Percentiles rank a stretch among this genome's conserved stretches.
Evolutionary conservation across 331 rosid genomes (phyloP).

Genomic region (Spiraea crenata): DNA sequence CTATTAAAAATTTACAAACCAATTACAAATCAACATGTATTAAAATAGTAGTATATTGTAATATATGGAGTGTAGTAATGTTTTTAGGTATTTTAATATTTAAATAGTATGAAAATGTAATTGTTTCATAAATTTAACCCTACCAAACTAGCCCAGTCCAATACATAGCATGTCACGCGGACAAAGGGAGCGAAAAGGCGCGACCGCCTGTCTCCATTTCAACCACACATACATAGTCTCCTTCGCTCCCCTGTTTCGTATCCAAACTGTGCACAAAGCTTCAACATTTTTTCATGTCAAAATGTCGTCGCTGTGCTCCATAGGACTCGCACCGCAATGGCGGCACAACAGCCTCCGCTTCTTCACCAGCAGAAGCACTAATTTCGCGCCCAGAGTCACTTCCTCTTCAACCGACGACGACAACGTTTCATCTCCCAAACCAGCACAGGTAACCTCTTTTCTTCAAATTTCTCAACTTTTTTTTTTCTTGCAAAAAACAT

Average conservation of each 20-base stretch:
- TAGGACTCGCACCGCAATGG: slow-evolving; percentile 38
- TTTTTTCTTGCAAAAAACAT: not conserved
- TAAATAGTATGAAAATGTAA: no score
- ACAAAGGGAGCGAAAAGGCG: not conserved
- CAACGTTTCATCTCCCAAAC: slow-evolving; percentile 46
- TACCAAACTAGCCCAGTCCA: no score
- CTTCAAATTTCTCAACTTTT: not conserved
- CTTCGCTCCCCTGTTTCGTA: not conserved
- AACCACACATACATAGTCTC: slow-evolving; percentile 13
- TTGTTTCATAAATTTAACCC: no score
- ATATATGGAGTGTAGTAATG: no score
- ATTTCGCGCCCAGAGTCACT: slow-evolving; percentile 34
- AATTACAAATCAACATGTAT: no score
- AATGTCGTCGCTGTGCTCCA: slow-evolving; percentile 36
- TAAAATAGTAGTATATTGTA: no score
- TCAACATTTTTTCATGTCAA: not conserved
- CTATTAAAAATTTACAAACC: no score
- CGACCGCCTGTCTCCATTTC: not conserved
- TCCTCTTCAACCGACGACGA: slow-evolving; percentile 50
- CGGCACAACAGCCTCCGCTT: slow-evolving; percentile 27
- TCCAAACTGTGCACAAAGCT: not conserved
- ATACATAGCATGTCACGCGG: not conserved
- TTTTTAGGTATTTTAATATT: no score
- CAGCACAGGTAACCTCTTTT: slow-evolving; percentile 36
- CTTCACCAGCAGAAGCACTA: slow-evolving; percentile 3